Conservation (phyloP, 306 rosid genomes). For the Lupinus albus region DNA sequence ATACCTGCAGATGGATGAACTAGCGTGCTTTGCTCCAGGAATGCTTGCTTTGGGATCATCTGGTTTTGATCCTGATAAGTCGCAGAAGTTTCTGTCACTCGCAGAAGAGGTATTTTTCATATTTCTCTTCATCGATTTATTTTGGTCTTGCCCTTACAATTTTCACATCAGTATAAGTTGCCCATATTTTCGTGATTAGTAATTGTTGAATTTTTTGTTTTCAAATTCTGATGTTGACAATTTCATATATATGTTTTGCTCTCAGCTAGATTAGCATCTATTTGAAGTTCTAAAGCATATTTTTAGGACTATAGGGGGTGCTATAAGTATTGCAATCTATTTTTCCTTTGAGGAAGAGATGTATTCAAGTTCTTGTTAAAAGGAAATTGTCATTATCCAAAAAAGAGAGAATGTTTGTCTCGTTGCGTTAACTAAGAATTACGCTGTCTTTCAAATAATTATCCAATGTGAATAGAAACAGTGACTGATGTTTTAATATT, state of each 20-base stretch:
- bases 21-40: constrained; percentile 99
- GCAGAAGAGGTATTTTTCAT: constrained; percentile 81
- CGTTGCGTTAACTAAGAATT: constrained; percentile 20
- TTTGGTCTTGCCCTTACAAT: constrained; percentile 17
- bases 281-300: constrained; percentile 31
- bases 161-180: constrained; percentile 15
- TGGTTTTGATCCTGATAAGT: constrained; percentile 80
- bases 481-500: constrained; percentile 24
- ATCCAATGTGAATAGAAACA: constrained; percentile 14
- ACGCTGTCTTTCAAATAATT: constrained; percentile 15
- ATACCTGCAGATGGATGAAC: constrained; percentile 91
- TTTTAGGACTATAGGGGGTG: no score
- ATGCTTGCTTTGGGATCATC: constrained; percentile 94
- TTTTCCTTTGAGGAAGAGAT: constrained; percentile 13
- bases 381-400: constrained; percentile 23
- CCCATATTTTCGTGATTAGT: not conserved
- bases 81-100: constrained; percentile 69
- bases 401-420: not conserved
- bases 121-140: constrained; percentile 26
- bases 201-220: constrained; percentile 5
- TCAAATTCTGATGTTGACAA: constrained; percentile 1
- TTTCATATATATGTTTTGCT: constrained; percentile 10
- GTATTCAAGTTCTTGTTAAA: constrained; percentile 4
- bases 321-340: not conserved
- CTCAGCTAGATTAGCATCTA: constrained; percentile 15